Evolutionary conservation across 352 stramenopile species (phyloP).

Genomic region (Pythium brachiatum): DNA sequence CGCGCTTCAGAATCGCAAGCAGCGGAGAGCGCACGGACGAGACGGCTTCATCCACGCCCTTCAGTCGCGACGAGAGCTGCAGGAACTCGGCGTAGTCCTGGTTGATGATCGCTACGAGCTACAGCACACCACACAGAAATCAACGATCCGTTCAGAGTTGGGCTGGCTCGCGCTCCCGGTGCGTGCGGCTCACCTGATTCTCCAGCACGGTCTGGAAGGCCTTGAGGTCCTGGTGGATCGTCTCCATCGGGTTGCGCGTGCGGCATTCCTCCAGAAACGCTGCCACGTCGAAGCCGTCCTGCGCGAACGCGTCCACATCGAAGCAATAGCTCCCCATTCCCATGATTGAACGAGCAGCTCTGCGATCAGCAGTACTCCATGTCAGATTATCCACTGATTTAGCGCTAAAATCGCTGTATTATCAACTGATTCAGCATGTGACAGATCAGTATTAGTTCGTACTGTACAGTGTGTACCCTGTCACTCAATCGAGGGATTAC

Average conservation of each 20-base stretch:
- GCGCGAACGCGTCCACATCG: conserved; percentile 74
- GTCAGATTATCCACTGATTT: too few species aligned
- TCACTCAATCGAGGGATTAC: neutral
- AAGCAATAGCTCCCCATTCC: conserved; percentile 69
- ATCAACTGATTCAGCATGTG: neutral
- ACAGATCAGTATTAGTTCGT: too few species aligned
- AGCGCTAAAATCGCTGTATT: too few species aligned
- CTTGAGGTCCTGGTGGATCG: conserved; percentile 80
- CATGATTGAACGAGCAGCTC: neutral
- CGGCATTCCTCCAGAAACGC: conserved; percentile 78
- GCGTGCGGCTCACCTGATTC: conserved; percentile 52
- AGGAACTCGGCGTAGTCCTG: conserved; percentile 89
- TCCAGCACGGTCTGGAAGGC: conserved; percentile 83
- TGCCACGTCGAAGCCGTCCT: conserved; percentile 64
- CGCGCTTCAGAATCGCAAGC: conserved; percentile 70
- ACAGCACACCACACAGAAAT: neutral
- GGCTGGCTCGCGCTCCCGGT: too few species aligned
- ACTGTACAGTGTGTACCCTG: neutral
- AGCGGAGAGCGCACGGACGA: conserved; percentile 74
- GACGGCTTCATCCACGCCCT: conserved; percentile 83
- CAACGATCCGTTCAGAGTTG: too few species aligned
- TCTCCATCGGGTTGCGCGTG: conserved; percentile 75
- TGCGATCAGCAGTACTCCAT: too few species aligned
- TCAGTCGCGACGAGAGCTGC: conserved; percentile 85
- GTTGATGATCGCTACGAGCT: conserved; percentile 88